Evolutionary conservation across 257 asterid species (phyloP).

Genomic region (Coffea canephora): DNA sequence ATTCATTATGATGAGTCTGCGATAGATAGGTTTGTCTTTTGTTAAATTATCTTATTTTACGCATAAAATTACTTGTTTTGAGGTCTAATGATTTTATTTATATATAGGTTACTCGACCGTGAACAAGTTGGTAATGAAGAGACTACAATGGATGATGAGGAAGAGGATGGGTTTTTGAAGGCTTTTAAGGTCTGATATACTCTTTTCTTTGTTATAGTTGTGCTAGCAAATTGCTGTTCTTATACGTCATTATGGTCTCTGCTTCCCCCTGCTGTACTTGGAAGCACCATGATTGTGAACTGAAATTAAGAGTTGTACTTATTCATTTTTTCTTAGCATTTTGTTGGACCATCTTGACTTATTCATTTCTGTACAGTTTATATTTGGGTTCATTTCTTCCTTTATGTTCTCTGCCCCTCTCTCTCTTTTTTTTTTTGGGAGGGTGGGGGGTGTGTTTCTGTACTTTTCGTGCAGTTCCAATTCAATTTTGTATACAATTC

Average conservation of each 20-base stretch:
- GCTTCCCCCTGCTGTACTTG: neutral
- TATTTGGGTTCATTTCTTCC: neutral
- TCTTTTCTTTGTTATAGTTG: conserved; percentile 1
- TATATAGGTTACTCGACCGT: conserved; percentile 72
- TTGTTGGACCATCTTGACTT: neutral
- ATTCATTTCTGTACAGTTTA: neutral
- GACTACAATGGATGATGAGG: conserved; percentile 75
- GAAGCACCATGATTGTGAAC: no score
- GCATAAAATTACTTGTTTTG: conserved; percentile 10
- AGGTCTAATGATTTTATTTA: neutral
- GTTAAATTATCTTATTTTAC: conserved; percentile 9
- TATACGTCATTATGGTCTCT: neutral
- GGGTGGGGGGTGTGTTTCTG: neutral
- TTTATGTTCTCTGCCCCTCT: neutral
- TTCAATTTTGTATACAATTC: no score
- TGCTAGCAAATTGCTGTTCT: neutral
- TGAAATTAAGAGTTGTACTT: neutral
- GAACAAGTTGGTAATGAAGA: conserved; percentile 86
- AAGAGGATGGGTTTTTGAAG: conserved; percentile 89
- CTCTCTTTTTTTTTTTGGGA: no score
- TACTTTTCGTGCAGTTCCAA: no score
- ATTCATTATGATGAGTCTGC: conserved; percentile 97
- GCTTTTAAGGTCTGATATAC: conserved; percentile 78
- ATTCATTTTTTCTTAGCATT: neutral
- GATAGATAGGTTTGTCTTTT: conserved; percentile 69